Evolutionary conservation across 306 rosid species (phyloP).

Genomic region (Dryas alaskensis): DNA sequence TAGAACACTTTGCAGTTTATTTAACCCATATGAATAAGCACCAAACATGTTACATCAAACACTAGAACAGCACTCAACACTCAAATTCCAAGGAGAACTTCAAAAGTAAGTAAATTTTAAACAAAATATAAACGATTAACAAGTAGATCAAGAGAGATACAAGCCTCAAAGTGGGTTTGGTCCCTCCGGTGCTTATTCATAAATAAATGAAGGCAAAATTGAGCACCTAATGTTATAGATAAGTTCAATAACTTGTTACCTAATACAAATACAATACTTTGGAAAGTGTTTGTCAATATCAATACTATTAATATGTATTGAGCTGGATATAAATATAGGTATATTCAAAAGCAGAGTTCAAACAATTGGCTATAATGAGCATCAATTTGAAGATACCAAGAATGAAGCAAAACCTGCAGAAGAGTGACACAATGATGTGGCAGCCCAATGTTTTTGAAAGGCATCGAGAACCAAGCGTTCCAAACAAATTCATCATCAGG

Average conservation of each 20-base stretch:
- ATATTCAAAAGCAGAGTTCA: neutral
- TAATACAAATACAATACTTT: too few species aligned
- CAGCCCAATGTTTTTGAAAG: slow-evolving; percentile 77
- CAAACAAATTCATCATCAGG: slow-evolving; percentile 97
- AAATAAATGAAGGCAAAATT: too few species aligned
- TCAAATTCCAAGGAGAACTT: neutral
- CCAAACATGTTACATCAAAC: neutral
- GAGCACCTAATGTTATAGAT: too few species aligned
- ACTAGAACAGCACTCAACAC: neutral
- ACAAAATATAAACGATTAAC: too few species aligned
- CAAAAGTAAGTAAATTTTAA: neutral
- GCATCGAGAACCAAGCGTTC: slow-evolving; percentile 81
- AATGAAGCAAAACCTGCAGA: slow-evolving; percentile 76
- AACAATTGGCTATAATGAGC: neutral
- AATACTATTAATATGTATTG: neutral
- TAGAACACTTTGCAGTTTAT: neutral
- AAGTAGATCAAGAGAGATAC: neutral
- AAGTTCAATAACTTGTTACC: too few species aligned
- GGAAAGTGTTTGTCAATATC: neutral
- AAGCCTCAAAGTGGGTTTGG: neutral
- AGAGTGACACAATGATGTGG: slow-evolving; percentile 77
- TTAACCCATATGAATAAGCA: neutral
- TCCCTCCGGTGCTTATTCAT: neutral
- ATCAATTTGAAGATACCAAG: slow-evolving; percentile 35
- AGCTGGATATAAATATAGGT: neutral